Conservation (phyloP, 169 alveolate genomes). For the Sarcocystis neurona region DNA sequence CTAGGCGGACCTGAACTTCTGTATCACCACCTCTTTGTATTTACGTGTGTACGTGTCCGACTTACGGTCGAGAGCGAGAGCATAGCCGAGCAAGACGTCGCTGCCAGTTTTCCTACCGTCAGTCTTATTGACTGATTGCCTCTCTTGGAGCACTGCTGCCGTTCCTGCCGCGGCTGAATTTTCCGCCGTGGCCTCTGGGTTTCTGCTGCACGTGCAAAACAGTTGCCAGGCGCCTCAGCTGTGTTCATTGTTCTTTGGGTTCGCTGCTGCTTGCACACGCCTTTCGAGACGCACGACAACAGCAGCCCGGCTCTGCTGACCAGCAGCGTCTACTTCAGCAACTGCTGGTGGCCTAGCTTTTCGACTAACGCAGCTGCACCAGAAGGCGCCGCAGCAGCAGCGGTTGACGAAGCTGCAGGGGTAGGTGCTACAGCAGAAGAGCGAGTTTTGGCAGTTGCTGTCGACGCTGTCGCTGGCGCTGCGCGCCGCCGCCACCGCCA, state of each 20-base stretch:
- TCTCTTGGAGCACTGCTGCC: too few relatives aligned
- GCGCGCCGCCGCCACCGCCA: conserved; percentile 23
- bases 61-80: too few relatives aligned
- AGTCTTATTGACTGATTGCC: too few relatives aligned
- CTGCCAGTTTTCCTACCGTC: too few relatives aligned
- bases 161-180: not conserved
- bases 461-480: conserved; percentile 23
- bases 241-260: not conserved
- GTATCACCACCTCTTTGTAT: not conserved
- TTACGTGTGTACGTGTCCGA: not conserved
- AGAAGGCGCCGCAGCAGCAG: conserved; percentile 5
- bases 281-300: not conserved
- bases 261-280: conserved; percentile 21
- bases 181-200: not conserved
- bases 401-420: conserved; percentile 3
- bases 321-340: conserved; percentile 21
- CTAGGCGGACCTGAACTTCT: not conserved
- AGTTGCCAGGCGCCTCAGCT: not conserved
- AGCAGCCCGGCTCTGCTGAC: conserved; percentile 10
- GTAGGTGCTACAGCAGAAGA: not conserved
- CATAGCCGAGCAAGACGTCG: too few relatives aligned
- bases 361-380: not conserved
- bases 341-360: too few relatives aligned
- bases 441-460: conserved; percentile 28
- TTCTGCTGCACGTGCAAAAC: not conserved